Percentiles rank a stretch among this genome's conserved stretches.
These are phyloP conservation scores for Carex sylvatica DNA, from an alignment of 202 grass and related monocot species.

Conservation along the genomic window DNA sequence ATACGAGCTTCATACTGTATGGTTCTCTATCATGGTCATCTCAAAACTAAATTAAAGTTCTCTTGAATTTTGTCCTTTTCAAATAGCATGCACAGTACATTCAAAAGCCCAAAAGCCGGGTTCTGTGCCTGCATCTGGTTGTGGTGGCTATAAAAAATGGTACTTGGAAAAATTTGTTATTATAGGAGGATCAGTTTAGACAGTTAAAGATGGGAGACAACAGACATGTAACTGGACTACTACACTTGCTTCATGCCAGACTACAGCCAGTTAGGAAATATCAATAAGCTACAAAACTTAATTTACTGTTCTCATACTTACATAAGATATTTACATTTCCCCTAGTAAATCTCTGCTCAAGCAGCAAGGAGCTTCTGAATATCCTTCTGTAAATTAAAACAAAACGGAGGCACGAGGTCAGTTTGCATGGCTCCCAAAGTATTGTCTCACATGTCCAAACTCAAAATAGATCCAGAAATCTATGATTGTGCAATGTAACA, in stretches of 20 bases:
- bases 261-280: neutral
- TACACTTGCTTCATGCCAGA: neutral
- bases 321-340: slow-evolving; percentile 23
- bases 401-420: neutral
- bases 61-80: neutral
- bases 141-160: neutral
- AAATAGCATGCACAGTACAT: neutral
- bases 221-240: neutral
- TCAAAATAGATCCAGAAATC: neutral
- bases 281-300: slow-evolving; percentile 6
- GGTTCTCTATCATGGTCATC: neutral
- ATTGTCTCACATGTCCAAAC: neutral
- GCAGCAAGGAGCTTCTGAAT: slow-evolving; percentile 70
- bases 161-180: neutral
- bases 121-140: neutral
- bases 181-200: neutral
- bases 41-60: neutral
- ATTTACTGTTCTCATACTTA: slow-evolving; percentile 2
- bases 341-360: slow-evolving; percentile 33
- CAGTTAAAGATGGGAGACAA: neutral
- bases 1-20: neutral
- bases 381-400: slow-evolving; percentile 72
- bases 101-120: neutral
- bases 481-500: neutral
- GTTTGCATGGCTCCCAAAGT: neutral